Conservation (phyloP, 2,329 filamentous ascomycete species). For the Venturia effusa region DNA sequence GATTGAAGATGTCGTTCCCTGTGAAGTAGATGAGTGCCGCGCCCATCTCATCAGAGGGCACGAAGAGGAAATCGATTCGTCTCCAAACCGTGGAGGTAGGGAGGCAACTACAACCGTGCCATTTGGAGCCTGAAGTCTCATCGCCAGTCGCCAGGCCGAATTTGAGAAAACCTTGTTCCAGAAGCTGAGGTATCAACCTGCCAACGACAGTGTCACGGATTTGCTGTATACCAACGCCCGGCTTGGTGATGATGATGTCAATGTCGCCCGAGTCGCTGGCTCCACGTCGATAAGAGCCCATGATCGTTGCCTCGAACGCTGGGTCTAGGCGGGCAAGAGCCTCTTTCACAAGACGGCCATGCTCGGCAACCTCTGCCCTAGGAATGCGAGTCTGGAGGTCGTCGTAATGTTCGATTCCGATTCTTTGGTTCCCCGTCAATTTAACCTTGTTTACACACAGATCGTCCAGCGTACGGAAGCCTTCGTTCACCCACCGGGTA, state of each 20-base stretch:
- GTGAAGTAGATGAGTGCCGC: conserved; percentile 92
- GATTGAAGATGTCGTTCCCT: conserved; percentile 88
- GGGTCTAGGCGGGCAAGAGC: conserved; percentile 51
- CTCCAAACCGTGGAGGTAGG: conserved; percentile 54
- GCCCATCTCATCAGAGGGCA: conserved; percentile 68
- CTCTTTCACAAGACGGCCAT: conserved; percentile 53
- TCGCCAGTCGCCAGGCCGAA: conserved; percentile 51
- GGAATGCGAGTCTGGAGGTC: conserved; percentile 75
- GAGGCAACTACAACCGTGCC: conserved; percentile 75
- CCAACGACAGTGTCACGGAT: conserved; percentile 53
- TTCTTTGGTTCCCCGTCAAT: conserved; percentile 56
- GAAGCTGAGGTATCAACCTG: conserved; percentile 51
- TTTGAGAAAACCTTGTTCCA: conserved; percentile 54
- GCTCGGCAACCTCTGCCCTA: conserved; percentile 59
- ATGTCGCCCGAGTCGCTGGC: conserved; percentile 67
- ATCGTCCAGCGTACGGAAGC: conserved; percentile 64
- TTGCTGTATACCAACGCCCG: conserved; percentile 44
- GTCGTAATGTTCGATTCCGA: conserved; percentile 69
- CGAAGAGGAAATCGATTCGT: conserved; percentile 73
- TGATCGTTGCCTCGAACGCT: conserved; percentile 58
- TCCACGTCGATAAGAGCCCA: conserved; percentile 78
- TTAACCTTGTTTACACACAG: conserved; percentile 45
- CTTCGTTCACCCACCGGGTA: conserved; percentile 63
- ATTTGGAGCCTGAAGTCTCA: conserved; percentile 58
- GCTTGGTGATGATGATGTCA: conserved; percentile 71